These are phyloP conservation scores for Ilyonectria robusta DNA, from an alignment of 2,329 filamentous ascomycete genomes.

Conservation along the genomic window DNA sequence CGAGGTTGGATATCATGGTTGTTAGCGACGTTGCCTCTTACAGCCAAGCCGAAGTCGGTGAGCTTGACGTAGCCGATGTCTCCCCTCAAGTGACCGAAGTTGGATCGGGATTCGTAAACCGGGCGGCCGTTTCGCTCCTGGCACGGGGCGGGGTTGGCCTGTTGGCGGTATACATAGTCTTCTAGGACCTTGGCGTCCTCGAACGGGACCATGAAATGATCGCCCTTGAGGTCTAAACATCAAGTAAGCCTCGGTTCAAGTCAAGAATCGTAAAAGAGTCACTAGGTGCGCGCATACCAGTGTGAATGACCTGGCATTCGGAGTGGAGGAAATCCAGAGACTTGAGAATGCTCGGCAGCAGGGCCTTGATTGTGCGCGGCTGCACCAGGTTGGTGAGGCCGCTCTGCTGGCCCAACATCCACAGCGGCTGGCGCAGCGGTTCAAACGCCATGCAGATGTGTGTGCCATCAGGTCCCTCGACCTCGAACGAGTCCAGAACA, in stretches of 20 bases:
- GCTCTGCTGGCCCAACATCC: conserved; percentile 45
- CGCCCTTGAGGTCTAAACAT: conserved; percentile 41
- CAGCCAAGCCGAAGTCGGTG: conserved; percentile 49
- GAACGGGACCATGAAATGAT: conserved; percentile 47
- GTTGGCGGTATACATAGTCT: conserved; percentile 42
- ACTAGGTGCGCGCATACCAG: conserved; percentile 46
- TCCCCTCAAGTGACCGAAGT: conserved; percentile 43
- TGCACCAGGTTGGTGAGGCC: conserved; percentile 36
- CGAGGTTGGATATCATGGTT: conserved; percentile 49
- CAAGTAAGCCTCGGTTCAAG: conserved; percentile 4
- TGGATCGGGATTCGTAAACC: conserved; percentile 41
- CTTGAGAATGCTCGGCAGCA: conserved; percentile 54
- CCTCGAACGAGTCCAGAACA: conserved; percentile 44
- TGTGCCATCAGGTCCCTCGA: conserved; percentile 36
- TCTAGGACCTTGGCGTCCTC: conserved; percentile 42
- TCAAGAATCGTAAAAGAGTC: fast-evolving
- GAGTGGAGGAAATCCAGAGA: conserved; percentile 58
- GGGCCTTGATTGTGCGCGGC: conserved; percentile 41
- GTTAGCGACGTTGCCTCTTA: conserved; percentile 41
- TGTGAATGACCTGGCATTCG: conserved; percentile 57
- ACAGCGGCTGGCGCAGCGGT: conserved; percentile 45
- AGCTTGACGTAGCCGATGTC: conserved; percentile 46
- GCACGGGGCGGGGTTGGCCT: conserved; percentile 42
- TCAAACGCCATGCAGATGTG: conserved; percentile 45
- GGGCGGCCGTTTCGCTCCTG: conserved; percentile 40